Conservation (phyloP, 257 asterid genomes). For the Nicotiana undulata region DNA sequence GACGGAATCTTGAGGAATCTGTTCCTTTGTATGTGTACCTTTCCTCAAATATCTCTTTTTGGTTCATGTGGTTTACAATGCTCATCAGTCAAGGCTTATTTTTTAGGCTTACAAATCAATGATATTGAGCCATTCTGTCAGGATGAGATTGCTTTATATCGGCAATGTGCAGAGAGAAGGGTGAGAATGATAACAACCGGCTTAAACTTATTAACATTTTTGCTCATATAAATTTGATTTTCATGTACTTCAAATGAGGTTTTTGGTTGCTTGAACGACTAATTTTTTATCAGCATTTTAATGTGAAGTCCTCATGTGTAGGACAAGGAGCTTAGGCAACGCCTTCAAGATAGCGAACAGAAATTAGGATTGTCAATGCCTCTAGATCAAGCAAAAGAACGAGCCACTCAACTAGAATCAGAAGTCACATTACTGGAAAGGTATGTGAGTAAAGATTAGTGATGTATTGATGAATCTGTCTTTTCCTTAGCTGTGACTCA, state of each 20-base stretch:
- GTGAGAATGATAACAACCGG: constrained; percentile 22
- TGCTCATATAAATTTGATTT: background rate
- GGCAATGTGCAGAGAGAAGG: constrained; percentile 42
- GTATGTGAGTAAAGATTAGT: constrained; percentile 24
- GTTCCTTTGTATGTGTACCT: constrained; percentile 51
- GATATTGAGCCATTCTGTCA: constrained; percentile 81
- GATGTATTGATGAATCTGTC: background rate
- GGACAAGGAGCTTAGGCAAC: constrained; percentile 74
- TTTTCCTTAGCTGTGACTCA: background rate
- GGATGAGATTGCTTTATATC: constrained; percentile 40
- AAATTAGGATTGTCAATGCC: constrained; percentile 91
- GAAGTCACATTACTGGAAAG: constrained; percentile 78
- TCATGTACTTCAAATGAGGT: background rate
- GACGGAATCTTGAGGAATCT: constrained; percentile 88
- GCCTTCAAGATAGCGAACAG: constrained; percentile 85
- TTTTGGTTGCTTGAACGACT: background rate
- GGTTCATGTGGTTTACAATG: background rate
- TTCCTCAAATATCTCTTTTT: background rate
- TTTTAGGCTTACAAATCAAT: constrained; percentile 64
- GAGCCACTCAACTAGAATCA: constrained; percentile 69
- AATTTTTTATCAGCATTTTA: background rate
- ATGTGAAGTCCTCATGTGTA: constrained; percentile 17
- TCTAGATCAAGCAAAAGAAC: constrained; percentile 60
- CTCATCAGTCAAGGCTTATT: constrained; percentile 13
- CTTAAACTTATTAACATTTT: background rate